Evolutionary conservation across 108 stramenopile species (phyloP), one percentile per base, ranked within the genome.

Genomic region (Chaetoceros muelleri): DNA sequence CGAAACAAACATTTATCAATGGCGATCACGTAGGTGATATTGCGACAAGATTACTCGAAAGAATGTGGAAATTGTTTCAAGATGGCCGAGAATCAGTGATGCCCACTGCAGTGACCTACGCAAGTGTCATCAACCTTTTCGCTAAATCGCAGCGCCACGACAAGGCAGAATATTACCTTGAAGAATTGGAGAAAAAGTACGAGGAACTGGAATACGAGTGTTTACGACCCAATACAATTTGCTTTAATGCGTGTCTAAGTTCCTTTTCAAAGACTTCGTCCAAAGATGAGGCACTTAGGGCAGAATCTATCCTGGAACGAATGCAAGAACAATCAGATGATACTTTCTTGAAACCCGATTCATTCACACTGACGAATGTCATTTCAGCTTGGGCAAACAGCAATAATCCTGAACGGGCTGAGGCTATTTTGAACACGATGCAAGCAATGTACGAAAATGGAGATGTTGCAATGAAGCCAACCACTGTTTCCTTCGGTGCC

Each of bases 41-140:
- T 40, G 87, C 87, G 2, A 79, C 78, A 46, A 52, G 76, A 57
- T 62, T 85, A 24, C 53, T 89, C 40, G 62, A 80, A 46, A 66
- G 71, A 8, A 84, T 89, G 84, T 79, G 80, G 51, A 30, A 60
- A 17, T 48, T 71, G 21, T 80, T 74, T 52, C 60, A 57, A 24
- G 52, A 55, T 23, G 79, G 81, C 13, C 57, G 81, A 24, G 74
- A 74, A 13, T 54, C 72, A 23, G 19, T 67, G 24, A 24, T 26
- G 24, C 85, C 85, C 28, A 79, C 71, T 46, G 79, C 82, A 8
- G 77, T 80, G 44, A 81, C 81, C 21, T 86, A 82, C 51, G 76
- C 73, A 23, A 77, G 81, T 28, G 74, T 82, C 34, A 78, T 86
- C 46, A 76, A 82, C 55, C 71, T 76, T 21, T 86, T 76, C 65